These are phyloP conservation scores for Coemansia sp. DNA, from an alignment of 192 early-diverging fungal genomes.

Conservation along the genomic window DNA sequence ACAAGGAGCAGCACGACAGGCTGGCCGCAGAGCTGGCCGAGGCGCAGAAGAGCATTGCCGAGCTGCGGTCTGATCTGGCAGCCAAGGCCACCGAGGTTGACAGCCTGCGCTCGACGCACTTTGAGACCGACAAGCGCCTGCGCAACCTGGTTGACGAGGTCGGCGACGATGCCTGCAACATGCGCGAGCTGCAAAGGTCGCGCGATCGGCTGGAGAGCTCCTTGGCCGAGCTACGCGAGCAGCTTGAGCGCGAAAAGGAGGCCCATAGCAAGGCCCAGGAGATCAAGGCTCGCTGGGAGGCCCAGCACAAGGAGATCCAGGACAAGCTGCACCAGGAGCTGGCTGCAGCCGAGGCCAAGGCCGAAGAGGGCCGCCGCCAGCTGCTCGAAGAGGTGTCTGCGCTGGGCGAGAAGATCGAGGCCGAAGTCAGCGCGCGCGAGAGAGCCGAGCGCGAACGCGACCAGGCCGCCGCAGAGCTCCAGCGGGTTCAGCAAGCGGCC, in stretches of 20 bases:
- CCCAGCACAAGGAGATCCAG: slow-evolving; percentile 67
- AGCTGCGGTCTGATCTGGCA: slow-evolving; percentile 11
- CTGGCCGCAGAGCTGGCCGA: slow-evolving; percentile 16
- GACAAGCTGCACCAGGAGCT: slow-evolving; percentile 61
- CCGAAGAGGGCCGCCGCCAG: slow-evolving; percentile 71
- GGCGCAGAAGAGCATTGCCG: slow-evolving; percentile 10
- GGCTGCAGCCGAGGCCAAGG: slow-evolving; percentile 64
- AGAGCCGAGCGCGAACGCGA: slow-evolving; percentile 61
- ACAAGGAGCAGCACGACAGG: slow-evolving; percentile 58
- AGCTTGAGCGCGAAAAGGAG: slow-evolving; percentile 64
- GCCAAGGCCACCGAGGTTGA: slow-evolving; percentile 14
- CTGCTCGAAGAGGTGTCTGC: slow-evolving; percentile 57
- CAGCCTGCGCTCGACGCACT: slow-evolving; percentile 23
- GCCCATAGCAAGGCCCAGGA: slow-evolving; percentile 62
- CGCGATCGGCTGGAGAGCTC: slow-evolving; percentile 60
- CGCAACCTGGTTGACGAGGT: slow-evolving; percentile 58
- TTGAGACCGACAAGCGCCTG: slow-evolving; percentile 48
- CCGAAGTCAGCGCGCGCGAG: slow-evolving; percentile 55
- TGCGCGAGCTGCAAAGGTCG: slow-evolving; percentile 71
- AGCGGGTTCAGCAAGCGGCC: slow-evolving; percentile 55
- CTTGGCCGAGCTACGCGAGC: slow-evolving; percentile 59
- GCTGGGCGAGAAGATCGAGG: slow-evolving; percentile 59
- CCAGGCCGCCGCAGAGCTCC: slow-evolving; percentile 61
- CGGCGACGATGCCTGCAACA: slow-evolving; percentile 68
- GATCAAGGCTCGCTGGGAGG: slow-evolving; percentile 62